Evolutionary conservation across 73 alveolate genomes (phyloP), one percentile per base, ranked within the genome.

Genomic region (Paramecium primaurelia): DNA sequence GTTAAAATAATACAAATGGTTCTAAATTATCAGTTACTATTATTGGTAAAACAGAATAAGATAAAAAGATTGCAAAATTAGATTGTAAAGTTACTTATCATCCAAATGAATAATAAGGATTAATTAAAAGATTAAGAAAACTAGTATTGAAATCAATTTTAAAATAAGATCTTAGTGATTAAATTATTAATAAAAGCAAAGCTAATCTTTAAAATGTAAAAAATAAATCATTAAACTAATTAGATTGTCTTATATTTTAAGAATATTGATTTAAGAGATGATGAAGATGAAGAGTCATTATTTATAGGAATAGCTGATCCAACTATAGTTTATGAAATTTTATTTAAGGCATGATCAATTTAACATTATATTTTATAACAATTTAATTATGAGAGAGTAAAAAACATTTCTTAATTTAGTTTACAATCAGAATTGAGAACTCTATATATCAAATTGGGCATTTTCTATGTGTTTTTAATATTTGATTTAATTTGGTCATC

Each of bases 401-500:
- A n/a, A 45, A 9, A 60, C 5, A 14, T 25, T 26, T 26, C 16
- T n/a, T 4, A 60, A 60, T 30, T 60, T 60, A 60, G 80, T 60
- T 60, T 60, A 7, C 36, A 60, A 20, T 60, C 80, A 20, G 86
- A 71, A 71, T 28, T 30, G 44, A 71, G 59, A 30, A 32, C 34
- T 8, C 12, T 71, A 8, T 30, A 71, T n/a, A 9, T 30, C 60
- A 71, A 71, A 71, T 32, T 71, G 14, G 86, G 59, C 36, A 42
- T 71, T 18, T 71, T 71, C 58, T 71, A 71, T 71, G 28, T 71
- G 58, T 71, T 71, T 16, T 42, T 71, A 32, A 10, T 37, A 30
- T 37, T 71, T 8, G 86, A 71, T 16, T 22, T 71, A 18, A 71
- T 71, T 71, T 71, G 86, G 49, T 71, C 86, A 37, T 32, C 86